phyloP scores from a whole-genome alignment of 2,329 filamentous ascomycete genomes.

The Ascochyta pisi region DNA sequence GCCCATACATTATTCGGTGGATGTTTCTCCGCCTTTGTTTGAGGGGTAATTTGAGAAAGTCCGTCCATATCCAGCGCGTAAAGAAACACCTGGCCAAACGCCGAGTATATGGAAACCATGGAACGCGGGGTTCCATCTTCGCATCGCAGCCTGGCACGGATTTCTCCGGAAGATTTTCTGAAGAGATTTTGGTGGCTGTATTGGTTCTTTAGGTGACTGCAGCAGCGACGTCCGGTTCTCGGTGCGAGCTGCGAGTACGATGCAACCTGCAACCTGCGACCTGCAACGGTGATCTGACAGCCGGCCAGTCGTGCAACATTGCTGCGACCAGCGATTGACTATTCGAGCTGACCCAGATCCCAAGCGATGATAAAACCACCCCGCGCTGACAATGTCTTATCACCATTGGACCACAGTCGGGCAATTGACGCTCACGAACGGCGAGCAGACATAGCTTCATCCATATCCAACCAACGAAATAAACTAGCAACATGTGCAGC shows the following conservation, averaged over 20 bases:
- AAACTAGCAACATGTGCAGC: slow-evolving; percentile 6
- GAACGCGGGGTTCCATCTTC: background rate
- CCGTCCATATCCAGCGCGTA: slow-evolving; percentile 1
- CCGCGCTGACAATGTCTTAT: slow-evolving; percentile 9
- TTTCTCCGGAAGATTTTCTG: slow-evolving; percentile 3
- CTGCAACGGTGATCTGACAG: slow-evolving; percentile 11
- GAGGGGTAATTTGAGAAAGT: slow-evolving; percentile 8
- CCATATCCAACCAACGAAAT: slow-evolving; percentile 7
- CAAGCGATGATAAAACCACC: slow-evolving; percentile 3
- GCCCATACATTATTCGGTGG: slow-evolving; percentile 6
- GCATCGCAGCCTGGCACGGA: background rate
- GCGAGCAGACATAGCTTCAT: slow-evolving; percentile 6
- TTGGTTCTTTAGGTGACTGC: slow-evolving; percentile 1
- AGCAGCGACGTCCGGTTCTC: slow-evolving; percentile 9
- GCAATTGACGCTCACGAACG: background rate
- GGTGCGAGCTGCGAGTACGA: slow-evolving; percentile 14
- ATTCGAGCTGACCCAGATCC: slow-evolving; percentile 1
- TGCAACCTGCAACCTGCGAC: slow-evolving; percentile 3
- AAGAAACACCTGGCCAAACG: background rate
- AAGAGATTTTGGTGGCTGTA: slow-evolving; percentile 13
- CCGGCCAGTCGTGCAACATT: slow-evolving; percentile 13
- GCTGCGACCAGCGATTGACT: slow-evolving; percentile 1
- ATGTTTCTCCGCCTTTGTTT: slow-evolving; percentile 14
- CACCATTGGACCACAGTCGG: slow-evolving; percentile 10
- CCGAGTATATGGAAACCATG: background rate